phyloP scores from a whole-genome alignment of 257 asterid genomes.

The Solanum okadae region DNA sequence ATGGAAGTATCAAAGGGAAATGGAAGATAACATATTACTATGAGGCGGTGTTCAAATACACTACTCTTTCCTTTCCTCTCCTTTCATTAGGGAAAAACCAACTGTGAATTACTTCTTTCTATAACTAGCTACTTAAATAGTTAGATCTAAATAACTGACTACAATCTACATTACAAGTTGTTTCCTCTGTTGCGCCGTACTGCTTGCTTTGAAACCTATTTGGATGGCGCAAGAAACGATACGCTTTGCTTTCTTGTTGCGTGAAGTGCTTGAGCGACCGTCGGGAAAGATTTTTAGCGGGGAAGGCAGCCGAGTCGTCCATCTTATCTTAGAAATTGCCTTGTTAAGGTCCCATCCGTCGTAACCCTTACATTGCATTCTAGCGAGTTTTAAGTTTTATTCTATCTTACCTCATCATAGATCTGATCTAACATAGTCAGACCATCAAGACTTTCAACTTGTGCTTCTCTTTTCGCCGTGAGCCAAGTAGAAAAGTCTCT shows the following conservation, averaged over 20 bases:
- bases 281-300: background rate
- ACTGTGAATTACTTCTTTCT: background rate
- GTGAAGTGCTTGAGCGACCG: background rate
- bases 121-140: background rate
- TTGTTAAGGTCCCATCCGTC: background rate
- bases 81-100: background rate
- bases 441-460: conserved; percentile 57
- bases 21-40: background rate
- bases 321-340: background rate
- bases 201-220: too few species aligned
- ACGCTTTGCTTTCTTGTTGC: background rate
- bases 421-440: conserved; percentile 47
- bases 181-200: too few species aligned
- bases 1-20: background rate
- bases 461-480: conserved; percentile 53
- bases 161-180: background rate
- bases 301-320: background rate
- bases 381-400: background rate
- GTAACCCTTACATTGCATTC: background rate
- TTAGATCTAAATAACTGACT: background rate
- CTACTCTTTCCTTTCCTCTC: background rate
- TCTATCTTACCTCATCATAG: conserved; percentile 44
- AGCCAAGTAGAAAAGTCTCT: conserved; percentile 42
- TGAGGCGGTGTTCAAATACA: background rate
- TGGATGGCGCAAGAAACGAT: background rate